A percentile compares a stretch with the other conserved stretches of the same genome.
Evolutionary conservation across 139 green algal genomes (phyloP).

Genomic region (Micractinium sp.): DNA sequence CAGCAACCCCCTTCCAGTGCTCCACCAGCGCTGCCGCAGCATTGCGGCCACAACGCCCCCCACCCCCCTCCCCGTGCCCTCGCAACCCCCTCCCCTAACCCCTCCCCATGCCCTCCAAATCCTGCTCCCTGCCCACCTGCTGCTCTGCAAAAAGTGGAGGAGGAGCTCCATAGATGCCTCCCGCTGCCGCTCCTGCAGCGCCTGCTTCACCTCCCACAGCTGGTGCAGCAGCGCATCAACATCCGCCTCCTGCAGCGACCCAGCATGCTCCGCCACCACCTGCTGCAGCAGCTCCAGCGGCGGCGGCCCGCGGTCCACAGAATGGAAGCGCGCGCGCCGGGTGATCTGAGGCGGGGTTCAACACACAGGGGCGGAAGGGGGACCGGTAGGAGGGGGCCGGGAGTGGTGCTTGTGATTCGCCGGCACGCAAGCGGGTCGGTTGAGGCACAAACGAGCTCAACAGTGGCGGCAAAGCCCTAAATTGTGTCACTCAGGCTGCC

Average conservation of each 20-base stretch:
- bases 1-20: too few species aligned
- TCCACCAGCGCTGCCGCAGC: too few species aligned
- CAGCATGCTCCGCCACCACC: background rate
- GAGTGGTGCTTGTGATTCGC: too few species aligned
- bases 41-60: background rate
- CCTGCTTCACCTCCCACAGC: conserved; percentile 54
- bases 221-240: conserved; percentile 65
- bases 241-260: conserved; percentile 21
- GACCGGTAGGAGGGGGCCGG: too few species aligned
- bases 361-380: background rate
- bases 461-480: too few species aligned
- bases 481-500: too few species aligned
- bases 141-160: conserved; percentile 79
- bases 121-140: conserved; percentile 46
- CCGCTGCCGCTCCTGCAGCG: conserved; percentile 60
- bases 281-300: conserved; percentile 42
- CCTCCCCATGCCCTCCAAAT: background rate
- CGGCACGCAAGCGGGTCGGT: too few species aligned
- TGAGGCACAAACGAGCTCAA: too few species aligned
- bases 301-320: background rate
- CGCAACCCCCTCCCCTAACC: background rate
- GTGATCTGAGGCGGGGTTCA: background rate
- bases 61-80: background rate
- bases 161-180: conserved; percentile 74
- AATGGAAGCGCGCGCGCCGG: conserved; percentile 13